Conservation (phyloP, 2,329 filamentous ascomycete species). For the Helminthosporium solani region DNA sequence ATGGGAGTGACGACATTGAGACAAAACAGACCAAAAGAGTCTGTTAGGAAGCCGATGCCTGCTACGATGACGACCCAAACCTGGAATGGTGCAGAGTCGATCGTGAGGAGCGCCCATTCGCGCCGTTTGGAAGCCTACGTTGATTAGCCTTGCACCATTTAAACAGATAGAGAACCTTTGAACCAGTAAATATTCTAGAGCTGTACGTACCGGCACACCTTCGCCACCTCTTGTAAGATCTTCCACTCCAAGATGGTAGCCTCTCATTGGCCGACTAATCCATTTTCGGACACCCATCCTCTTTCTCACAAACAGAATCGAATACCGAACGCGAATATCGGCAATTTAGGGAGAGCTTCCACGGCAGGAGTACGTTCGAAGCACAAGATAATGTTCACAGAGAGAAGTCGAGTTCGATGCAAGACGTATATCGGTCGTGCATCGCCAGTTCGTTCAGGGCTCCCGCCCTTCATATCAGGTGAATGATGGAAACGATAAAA, state of each 20-base stretch:
- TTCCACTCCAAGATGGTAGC: conserved; percentile 30
- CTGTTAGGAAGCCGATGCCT: conserved; percentile 44
- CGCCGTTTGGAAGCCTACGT: conserved; percentile 28
- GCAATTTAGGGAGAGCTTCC: background rate
- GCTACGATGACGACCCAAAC: conserved; percentile 43
- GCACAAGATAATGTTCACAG: background rate
- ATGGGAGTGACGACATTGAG: conserved; percentile 45
- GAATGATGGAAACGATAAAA: conserved; percentile 1
- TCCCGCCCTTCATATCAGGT: conserved; percentile 15
- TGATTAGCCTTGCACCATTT: background rate
- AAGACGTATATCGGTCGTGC: background rate
- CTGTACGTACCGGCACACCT: conserved; percentile 30
- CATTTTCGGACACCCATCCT: conserved; percentile 33
- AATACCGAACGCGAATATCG: too few relatives aligned
- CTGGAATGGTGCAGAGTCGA: conserved; percentile 37
- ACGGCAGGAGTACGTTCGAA: background rate
- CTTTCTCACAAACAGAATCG: background rate
- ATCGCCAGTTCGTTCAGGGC: conserved; percentile 2
- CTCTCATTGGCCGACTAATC: conserved; percentile 32
- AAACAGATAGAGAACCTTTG: background rate
- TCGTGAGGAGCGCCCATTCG: conserved; percentile 36
- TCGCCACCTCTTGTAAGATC: conserved; percentile 36
- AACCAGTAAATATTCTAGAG: too few relatives aligned
- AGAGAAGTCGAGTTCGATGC: background rate
- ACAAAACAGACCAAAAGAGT: conserved; percentile 44